A percentile compares a stretch with the other conserved stretches of the same genome.
Evolutionary conservation across 78 protist species (phyloP).

Genomic region (Salpingoeca rosetta): DNA sequence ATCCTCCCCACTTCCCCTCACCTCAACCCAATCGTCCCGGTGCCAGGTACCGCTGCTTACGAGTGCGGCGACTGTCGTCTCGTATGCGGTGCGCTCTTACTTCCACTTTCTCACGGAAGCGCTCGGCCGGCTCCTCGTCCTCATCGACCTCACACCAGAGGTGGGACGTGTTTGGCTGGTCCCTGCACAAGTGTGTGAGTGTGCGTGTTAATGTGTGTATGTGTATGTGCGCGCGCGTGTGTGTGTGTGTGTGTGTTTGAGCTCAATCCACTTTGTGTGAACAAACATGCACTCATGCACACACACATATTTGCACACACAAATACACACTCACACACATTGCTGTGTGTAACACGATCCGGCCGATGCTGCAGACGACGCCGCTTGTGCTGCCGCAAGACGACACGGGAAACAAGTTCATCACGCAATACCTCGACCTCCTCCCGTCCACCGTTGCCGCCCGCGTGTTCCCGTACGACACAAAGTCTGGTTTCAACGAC

Average conservation of each 20-base stretch:
- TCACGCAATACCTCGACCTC: no score
- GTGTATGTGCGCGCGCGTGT: background rate
- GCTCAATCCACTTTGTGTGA: background rate
- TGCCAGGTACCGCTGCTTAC: no score
- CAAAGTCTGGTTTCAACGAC: no score
- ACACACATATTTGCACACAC: background rate
- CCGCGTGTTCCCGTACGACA: no score
- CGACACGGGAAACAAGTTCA: no score
- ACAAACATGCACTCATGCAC: background rate
- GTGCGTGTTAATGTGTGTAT: background rate
- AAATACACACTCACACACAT: background rate
- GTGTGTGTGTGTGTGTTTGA: background rate
- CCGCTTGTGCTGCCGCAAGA: no score
- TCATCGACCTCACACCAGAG: no score
- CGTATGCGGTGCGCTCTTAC: background rate
- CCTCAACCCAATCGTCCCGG: no score
- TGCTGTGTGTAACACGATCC: no score
- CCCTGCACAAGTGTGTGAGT: background rate
- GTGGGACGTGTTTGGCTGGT: background rate
- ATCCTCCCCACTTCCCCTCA: no score
- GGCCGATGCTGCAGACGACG: no score
- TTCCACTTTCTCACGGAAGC: background rate
- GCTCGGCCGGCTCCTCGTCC: background rate
- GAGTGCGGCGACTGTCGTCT: background rate
- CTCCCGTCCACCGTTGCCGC: no score